Evolutionary conservation across 176 grass and related monocot genomes (phyloP).

Genomic region (Aegilops longissima): DNA sequence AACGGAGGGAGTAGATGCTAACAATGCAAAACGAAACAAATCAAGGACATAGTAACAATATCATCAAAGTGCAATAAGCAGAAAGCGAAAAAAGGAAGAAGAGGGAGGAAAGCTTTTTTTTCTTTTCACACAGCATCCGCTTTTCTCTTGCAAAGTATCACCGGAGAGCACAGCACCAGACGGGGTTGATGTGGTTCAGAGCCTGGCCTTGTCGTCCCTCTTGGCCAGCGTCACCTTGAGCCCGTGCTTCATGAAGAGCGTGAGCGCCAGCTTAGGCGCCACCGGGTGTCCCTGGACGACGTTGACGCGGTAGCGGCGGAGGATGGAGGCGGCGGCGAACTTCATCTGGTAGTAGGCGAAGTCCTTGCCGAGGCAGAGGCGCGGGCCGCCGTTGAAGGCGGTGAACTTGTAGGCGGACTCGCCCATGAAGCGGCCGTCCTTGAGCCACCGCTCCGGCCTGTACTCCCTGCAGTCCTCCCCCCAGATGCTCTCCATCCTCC

Average conservation of each 20-base stretch:
- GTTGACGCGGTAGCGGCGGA: constrained; percentile 60
- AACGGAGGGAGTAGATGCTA: background rate
- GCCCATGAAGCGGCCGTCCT: constrained; percentile 73
- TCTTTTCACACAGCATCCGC: background rate
- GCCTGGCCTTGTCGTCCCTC: constrained; percentile 48
- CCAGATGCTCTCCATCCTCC: constrained; percentile 96
- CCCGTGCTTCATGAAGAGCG: constrained; percentile 96
- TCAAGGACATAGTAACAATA: background rate
- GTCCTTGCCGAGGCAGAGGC: constrained; percentile 92
- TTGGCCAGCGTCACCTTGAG: constrained; percentile 72
- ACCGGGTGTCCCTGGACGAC: constrained; percentile 69
- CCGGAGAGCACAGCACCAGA: background rate
- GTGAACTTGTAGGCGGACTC: constrained; percentile 97
- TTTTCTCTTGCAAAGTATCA: background rate
- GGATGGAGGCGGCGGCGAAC: constrained; percentile 75
- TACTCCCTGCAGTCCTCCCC: constrained; percentile 82
- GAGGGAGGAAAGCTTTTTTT: background rate
- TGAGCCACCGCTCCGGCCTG: constrained; percentile 91
- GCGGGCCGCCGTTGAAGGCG: constrained; percentile 86
- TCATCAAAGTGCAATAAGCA: background rate
- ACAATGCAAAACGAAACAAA: constrained; percentile 17
- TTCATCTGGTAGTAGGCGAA: constrained; percentile 99
- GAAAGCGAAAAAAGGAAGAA: background rate
- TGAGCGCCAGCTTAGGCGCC: constrained; percentile 80
- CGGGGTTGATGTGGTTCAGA: constrained; percentile 12